Evolutionary conservation across 2,329 filamentous ascomycete species (phyloP).

Genomic region (Raffaelea deltoideospora): DNA sequence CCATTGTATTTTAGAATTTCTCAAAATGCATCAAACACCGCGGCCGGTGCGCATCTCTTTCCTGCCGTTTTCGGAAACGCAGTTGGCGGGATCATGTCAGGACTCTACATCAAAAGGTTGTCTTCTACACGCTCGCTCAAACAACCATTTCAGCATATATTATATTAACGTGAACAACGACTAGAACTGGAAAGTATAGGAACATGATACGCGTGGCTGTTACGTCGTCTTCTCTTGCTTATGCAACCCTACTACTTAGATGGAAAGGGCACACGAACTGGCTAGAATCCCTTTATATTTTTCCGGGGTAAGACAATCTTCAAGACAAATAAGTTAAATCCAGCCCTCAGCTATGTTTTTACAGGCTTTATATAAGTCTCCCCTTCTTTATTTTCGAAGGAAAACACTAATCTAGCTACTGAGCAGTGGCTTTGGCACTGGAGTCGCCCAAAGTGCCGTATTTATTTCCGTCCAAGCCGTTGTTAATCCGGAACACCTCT

Average conservation of each 20-base stretch:
- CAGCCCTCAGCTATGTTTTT: neutral
- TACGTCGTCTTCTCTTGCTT: conserved; percentile 31
- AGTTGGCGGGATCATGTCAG: conserved; percentile 44
- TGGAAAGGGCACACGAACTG: conserved; percentile 46
- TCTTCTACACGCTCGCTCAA: too few species aligned
- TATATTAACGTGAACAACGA: conserved; percentile 9
- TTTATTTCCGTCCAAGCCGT: conserved; percentile 27
- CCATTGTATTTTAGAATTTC: conserved; percentile 59
- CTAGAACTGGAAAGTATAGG: conserved; percentile 43
- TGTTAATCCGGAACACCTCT: conserved; percentile 21
- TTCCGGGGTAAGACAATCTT: conserved; percentile 26
- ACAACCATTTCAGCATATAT: too few species aligned
- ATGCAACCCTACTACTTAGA: conserved; percentile 34
- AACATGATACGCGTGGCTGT: conserved; percentile 33
- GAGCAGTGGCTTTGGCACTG: conserved; percentile 23
- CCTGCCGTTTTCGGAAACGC: conserved; percentile 55
- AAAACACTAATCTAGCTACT: neutral
- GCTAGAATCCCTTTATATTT: conserved; percentile 42
- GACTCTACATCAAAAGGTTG: conserved; percentile 35
- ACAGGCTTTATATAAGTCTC: too few species aligned
- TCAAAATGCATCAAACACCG: conserved; percentile 36
- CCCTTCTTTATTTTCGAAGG: neutral
- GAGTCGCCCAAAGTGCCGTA: conserved; percentile 23
- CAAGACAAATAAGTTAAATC: neutral
- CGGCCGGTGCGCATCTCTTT: conserved; percentile 45